phyloP scores from a whole-genome alignment of 2,329 filamentous ascomycete species.

The Pseudomassariella vexata region DNA sequence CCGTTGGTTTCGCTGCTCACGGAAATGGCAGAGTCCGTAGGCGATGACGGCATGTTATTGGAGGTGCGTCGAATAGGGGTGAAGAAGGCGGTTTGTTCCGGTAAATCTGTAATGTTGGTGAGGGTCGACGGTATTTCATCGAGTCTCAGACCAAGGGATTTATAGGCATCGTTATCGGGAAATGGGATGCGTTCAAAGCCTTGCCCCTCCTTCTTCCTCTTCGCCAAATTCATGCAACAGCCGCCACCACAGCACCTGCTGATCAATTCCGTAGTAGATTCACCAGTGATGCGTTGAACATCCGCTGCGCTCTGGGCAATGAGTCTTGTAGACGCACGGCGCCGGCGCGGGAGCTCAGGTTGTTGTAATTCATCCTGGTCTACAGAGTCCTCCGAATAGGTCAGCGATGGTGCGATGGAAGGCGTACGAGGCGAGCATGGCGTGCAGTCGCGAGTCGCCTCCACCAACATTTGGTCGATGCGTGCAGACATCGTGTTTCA shows the following conservation, averaged over 20 bases:
- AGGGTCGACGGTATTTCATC: conserved; percentile 68
- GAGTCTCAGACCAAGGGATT: conserved; percentile 71
- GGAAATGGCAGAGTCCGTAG: conserved; percentile 44
- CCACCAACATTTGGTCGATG: conserved; percentile 32
- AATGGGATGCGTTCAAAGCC: conserved; percentile 47
- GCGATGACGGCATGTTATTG: conserved; percentile 30
- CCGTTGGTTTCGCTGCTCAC: conserved; percentile 33
- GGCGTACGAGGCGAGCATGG: conserved; percentile 37
- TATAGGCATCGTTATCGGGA: conserved; percentile 82
- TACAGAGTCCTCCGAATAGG: conserved; percentile 58
- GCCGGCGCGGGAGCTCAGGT: conserved; percentile 40
- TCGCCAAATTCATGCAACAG: conserved; percentile 50
- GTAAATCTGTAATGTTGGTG: conserved; percentile 65
- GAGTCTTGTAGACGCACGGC: conserved; percentile 64
- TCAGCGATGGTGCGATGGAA: conserved; percentile 55
- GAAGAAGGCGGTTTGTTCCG: conserved; percentile 69
- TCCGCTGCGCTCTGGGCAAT: conserved; percentile 59
- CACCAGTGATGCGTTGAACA: conserved; percentile 58
- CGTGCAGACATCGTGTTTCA: conserved; percentile 29
- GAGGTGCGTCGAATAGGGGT: conserved; percentile 44
- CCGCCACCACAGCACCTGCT: conserved; percentile 59
- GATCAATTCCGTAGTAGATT: conserved; percentile 56
- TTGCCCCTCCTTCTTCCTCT: conserved; percentile 37
- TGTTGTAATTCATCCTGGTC: conserved; percentile 47
- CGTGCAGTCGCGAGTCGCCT: conserved; percentile 34